Percentiles rank a stretch among this genome's conserved stretches.
phyloP scores from a whole-genome alignment of 345 rosid species.

The Crucihimalaya himalaica region DNA sequence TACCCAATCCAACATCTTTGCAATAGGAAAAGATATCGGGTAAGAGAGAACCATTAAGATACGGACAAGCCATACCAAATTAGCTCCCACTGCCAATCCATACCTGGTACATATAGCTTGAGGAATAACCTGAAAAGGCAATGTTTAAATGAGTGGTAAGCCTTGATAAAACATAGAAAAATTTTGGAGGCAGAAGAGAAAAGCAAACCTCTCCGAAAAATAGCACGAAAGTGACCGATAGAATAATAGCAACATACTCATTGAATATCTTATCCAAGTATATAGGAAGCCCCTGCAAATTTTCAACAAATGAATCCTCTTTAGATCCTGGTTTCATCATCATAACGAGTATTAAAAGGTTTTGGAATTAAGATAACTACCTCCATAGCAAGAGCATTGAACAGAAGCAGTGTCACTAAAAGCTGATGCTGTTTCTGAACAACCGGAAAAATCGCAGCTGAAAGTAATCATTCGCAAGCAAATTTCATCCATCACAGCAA shows the following conservation, averaged over 20 bases:
- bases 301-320: neutral
- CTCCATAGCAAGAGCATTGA: slow-evolving; percentile 96
- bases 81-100: slow-evolving; percentile 92
- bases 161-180: neutral
- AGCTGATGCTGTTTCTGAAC: slow-evolving; percentile 97
- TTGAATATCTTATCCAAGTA: slow-evolving; percentile 90
- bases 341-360: neutral
- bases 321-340: neutral
- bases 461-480: neutral
- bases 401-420: slow-evolving; percentile 83
- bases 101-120: slow-evolving; percentile 91
- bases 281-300: slow-evolving; percentile 87
- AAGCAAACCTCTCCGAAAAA: slow-evolving; percentile 78
- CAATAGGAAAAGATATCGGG: slow-evolving; percentile 87
- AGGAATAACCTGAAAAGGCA: slow-evolving; percentile 71
- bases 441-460: slow-evolving; percentile 85
- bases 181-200: neutral
- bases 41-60: slow-evolving; percentile 75
- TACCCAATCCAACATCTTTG: slow-evolving; percentile 83
- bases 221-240: slow-evolving; percentile 91
- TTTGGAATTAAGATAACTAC: slow-evolving; percentile 40
- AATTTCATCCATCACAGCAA: neutral
- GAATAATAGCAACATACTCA: slow-evolving; percentile 83
- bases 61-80: slow-evolving; percentile 79
- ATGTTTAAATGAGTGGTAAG: neutral